Conservation (phyloP, 2,329 filamentous ascomycete species). For the Fusarium chlamydosporum region DNA sequence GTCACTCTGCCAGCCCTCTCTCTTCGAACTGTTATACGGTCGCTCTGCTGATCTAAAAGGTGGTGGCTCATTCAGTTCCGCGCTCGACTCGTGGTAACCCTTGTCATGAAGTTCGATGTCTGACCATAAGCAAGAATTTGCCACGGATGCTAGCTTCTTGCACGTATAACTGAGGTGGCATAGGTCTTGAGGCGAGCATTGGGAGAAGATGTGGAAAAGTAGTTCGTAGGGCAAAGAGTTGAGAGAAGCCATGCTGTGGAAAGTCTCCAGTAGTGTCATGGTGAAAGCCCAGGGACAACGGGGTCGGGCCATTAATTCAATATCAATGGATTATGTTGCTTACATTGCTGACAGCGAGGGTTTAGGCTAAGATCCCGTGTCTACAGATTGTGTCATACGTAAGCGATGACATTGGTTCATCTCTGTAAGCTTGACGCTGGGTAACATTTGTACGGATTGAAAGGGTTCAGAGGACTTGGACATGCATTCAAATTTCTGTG, state of each 20-base stretch:
- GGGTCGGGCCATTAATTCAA: not conserved
- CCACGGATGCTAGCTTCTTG: conserved; percentile 9
- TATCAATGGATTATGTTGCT: conserved; percentile 2
- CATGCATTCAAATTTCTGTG: too few species aligned
- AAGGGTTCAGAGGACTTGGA: too few species aligned
- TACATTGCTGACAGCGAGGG: conserved; percentile 1
- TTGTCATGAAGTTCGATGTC: conserved; percentile 34
- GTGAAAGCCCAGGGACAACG: fast-evolving
- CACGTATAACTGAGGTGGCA: conserved; percentile 17
- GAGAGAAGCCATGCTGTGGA: not conserved
- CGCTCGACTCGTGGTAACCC: conserved; percentile 32
- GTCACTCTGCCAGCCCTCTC: not conserved
- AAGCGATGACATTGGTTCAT: not conserved
- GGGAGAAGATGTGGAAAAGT: conserved; percentile 4
- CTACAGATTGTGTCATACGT: not conserved
- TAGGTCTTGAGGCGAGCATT: conserved; percentile 9
- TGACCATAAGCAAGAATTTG: conserved; percentile 13
- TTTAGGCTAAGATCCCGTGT: not conserved
- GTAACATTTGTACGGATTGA: too few species aligned
- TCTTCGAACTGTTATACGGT: conserved; percentile 1
- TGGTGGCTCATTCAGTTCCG: conserved; percentile 18
- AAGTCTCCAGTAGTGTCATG: not conserved
- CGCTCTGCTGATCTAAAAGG: not conserved
- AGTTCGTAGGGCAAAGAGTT: conserved; percentile 3
- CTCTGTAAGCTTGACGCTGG: not conserved